Base-by-base conservation (phyloP, 208 protist genomes). In the Acanthamoeba sp. region DNA sequence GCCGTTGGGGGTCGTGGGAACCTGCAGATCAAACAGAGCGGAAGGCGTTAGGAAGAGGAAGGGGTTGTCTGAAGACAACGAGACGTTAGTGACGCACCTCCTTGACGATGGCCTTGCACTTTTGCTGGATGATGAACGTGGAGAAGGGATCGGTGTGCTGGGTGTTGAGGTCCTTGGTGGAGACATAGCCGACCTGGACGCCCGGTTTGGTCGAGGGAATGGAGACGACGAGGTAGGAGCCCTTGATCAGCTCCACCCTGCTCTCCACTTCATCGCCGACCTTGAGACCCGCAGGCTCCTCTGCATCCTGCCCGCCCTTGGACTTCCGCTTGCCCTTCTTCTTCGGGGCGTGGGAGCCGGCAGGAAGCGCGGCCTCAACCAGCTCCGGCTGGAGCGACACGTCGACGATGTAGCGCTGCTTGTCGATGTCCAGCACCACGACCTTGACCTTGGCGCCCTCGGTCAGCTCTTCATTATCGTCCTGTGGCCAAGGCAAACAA, bases 211-310 rank as follows among this genome's bases (percentile, higher is more conserved):
- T 22, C 20, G 32, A 57, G 2, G 62, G 45, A 20, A 94, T 27
- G 38, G 90, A 94, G 22, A 94, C 34, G 36, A 94, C 90, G 24
- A 94, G 42, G 73, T 94, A 94, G 48, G 45, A 48, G 27, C 90
- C 90, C 50, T 94, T 94, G 32, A 94, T 69, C 42, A 94, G 73
- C 90, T 94, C 90, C 34, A 94, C 90, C 16, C 22, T 80, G 50
- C 42, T 76, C 87, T 92, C 66, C 87, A 92, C 42, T 12, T 48
- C n/a, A 55, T 92, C 66, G 24, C 18, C 24, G 16, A 55, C 87
- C 59, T 92, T 71, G 38, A 52, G 29, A 2, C n/a, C 87, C 36
- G 50, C 87, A 9, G 85, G n/a, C 57, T 94, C 52, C 32, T 73
- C 29, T 4, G 76, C 12, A 18, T 80, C 40, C 45, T 93, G 3